Base-by-base conservation (phyloP, 2,329 filamentous ascomycete species). In the Orbilia oligospora region DNA sequence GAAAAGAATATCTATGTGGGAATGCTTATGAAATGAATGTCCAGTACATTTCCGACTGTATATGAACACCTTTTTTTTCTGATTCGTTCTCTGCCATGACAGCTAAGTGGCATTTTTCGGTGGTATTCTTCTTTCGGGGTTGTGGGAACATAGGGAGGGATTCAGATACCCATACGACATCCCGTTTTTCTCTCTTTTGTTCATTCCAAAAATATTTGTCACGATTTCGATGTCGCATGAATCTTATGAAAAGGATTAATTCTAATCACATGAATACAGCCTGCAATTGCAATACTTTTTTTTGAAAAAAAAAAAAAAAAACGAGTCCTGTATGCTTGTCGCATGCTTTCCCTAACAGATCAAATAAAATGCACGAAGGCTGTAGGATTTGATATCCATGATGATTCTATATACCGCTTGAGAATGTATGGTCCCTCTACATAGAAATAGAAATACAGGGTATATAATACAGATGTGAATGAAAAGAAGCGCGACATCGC, bases 371-470 rank as follows among this genome's bases (percentile, higher is more conserved):
- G 14, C 4, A 51, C 3, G 48, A 55, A 55, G 33, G 51, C 51
- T n/a, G n/a, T n/a, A 30, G 1, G 14, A 1, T n/a, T 44, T 2
- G 20, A 61, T 61, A 51, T 61, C 51, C 51, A 18, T 61, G 46
- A 41, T 67, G 38, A 33, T 49, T 77, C 41, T 71, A 71, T 77
- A 77, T 63, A 67, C 20, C 46, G 24, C 61, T 18, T 58, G 41
- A 30, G 53, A 71, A 76, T 46, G 12, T 48, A 44, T 67, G 61
- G 41, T 30, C 64, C 49, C 14, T 77, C 66, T 77, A 71, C 71
- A 67, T 71, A 77, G 73, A 77, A 71, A 67, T 71, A 77, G 73
- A 77, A 71, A 67, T 77, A 77, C 73, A 77, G 67, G 73, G 72
- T 76, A 76, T 69, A 75, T 76, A 22, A 18, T 66, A 72, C 61